Evolutionary conservation across 1,284 basidiomycete species (phyloP), one percentile per base, ranked within the genome.

Genomic region (Malassezia equina): DNA sequence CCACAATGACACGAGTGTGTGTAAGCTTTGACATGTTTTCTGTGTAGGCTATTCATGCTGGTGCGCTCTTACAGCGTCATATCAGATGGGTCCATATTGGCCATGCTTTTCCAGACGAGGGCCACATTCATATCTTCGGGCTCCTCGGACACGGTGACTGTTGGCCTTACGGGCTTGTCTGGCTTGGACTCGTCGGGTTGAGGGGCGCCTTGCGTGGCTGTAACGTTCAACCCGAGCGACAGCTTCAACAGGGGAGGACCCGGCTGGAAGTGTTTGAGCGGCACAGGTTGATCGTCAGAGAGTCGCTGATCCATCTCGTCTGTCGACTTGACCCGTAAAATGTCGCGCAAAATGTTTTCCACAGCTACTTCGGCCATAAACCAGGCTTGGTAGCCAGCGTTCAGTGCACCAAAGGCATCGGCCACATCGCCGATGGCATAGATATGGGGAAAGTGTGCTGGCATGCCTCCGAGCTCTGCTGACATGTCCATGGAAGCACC

Each of bases 311-410:
- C 19, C 7, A 46, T 47, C 29, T 61, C 58, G 4, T 41, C 31
- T 39, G 41, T 21, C 33, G 52, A 24, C 25, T 44, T 15, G 21
- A 45, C n/a, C 15, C 59, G 53, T 23, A 53, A 43, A 41, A 70
- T 63, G 27, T 67, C 66, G 12, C 63, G 51, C 21, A 73, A 46
- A 28, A 74, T 71, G 58, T 74, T 74, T 40, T 67, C 66, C 0
- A 66, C 62, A 2, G 70, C 71, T 3, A 69, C 51, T 42, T 74
- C 71, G 9, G 69, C 71, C 71, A 73, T 73, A 41, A 54, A 62
- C 71, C 71, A 74, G 1, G 71, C 71, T 51, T 73, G 70, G 52
- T 73, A 73, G 8, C 71, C 71, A 0, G 71, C 71, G 40, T 74
- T 74, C 32, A 74, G 49, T 2, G 71, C 68, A 15, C 71, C 71